Evolutionary conservation across 108 stramenopile genomes (phyloP), one percentile per base, ranked within the genome.

Genomic region (Seminavis robusta): DNA sequence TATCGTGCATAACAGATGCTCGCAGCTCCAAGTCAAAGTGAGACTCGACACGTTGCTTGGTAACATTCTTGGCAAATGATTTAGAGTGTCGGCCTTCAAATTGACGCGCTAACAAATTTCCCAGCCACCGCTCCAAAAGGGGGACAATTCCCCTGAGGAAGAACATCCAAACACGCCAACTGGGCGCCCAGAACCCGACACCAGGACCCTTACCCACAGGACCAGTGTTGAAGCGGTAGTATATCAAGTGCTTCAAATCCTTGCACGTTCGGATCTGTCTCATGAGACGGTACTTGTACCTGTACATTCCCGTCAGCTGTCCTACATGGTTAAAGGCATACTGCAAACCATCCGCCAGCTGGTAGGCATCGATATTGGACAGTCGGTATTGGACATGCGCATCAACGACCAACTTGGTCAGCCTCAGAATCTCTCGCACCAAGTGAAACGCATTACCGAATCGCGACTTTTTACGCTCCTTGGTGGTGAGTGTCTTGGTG

Each of bases 241-340:
- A 99, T 61, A 98, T 98, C 42, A 99, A 57, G 71, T 99, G 99
- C 75, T 99, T 99, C 52, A 98, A 79, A 84, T 98, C 97, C 77
- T 99, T 99, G 82, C 95, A 97, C 71, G 88, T 95, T 20, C 99
- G 95, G 49, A 99, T 96, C 66, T 98, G 97, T 32, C 97, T 76
- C 99, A 99, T 99, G 39, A 98, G 71, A 49, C 95, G 89, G 73
- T 99, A 99, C 71, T 99, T 99, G 93, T 98, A 98, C 17, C 99
- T 79, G 59, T 99, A 99, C 95, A 99, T 99, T 64, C 99, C 99
- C 5, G 99, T 99, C 31, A 99, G 86, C 67, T 98, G 97, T 4
- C 99, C 99, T 40, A 99, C 99, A 65, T 99, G 99, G 59, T 97
- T 97, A 76, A 98, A 99, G 25, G 90, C 76, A 71, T 99, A 99